A percentile compares a stretch with the other conserved stretches of the same genome.
These are phyloP conservation scores for Cercis canadensis DNA, from an alignment of 306 rosid species.

Conservation along the genomic window DNA sequence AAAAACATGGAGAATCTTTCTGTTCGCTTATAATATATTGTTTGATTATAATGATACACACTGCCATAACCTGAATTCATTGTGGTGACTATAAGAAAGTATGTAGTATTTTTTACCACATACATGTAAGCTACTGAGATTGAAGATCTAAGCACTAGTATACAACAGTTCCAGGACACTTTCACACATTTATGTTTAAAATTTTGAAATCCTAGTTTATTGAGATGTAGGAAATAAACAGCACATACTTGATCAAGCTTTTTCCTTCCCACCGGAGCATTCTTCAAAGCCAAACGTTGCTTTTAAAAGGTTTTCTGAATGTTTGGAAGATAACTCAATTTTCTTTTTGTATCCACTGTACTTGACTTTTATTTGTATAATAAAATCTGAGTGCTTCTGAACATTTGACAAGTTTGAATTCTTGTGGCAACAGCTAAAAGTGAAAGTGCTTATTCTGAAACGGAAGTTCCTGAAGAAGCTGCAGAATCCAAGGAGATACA, in stretches of 20 bases:
- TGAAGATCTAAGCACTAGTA: conserved; percentile 8
- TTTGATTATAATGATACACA: conserved; percentile 12
- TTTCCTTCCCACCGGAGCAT: neutral
- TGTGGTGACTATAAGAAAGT: conserved; percentile 3
- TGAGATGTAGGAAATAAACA: neutral
- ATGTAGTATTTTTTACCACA: neutral
- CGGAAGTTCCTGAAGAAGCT: conserved; percentile 65
- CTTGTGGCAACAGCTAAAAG: conserved; percentile 57
- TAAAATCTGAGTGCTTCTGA: conserved; percentile 24
- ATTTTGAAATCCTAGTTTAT: neutral
- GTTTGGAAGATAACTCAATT: neutral
- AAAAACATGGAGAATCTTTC: neutral
- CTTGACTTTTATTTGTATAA: neutral
- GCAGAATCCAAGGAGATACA: conserved; percentile 63
- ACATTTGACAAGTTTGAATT: conserved; percentile 39
- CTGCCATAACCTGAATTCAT: conserved; percentile 16
- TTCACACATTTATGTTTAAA: neutral
- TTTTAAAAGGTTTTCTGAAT: neutral
- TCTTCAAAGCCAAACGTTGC: neutral
- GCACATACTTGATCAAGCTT: neutral
- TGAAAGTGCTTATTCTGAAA: conserved; percentile 60
- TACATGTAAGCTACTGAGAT: conserved; percentile 9
- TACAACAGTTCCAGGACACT: neutral
- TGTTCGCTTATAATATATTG: neutral
- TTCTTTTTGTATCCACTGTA: neutral